Percentiles rank a stretch among this genome's conserved stretches.
Conservation (phyloP, 208 protist genomes). For the Trypanosoma lewisi region DNA sequence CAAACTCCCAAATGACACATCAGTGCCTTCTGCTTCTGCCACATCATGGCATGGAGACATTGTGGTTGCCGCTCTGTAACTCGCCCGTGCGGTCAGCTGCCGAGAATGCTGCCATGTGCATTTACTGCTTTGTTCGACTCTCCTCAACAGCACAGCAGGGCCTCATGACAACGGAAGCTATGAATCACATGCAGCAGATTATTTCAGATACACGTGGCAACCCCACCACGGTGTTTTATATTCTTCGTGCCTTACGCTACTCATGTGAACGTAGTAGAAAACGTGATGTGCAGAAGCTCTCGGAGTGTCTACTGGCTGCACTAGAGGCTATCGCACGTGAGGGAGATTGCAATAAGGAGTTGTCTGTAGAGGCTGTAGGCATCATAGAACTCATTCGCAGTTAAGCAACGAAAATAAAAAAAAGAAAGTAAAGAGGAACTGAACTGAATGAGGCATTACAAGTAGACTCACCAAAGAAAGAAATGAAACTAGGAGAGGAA, state of each 20-base stretch:
- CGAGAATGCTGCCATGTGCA: conserved; percentile 45
- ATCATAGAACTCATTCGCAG: conserved; percentile 17
- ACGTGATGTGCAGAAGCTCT: conserved; percentile 15
- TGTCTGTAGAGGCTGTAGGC: conserved; percentile 15
- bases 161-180: conserved; percentile 34
- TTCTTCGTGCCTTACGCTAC: conserved; percentile 48
- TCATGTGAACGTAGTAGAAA: conserved; percentile 27
- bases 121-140: conserved; percentile 44
- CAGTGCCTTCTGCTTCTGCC: conserved; percentile 40
- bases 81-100: conserved; percentile 23
- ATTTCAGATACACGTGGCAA: conserved; percentile 23
- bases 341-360: conserved; percentile 2
- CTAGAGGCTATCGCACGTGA: conserved; percentile 19
- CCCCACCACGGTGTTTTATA: conserved; percentile 30
- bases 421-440: neutral
- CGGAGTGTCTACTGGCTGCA: neutral
- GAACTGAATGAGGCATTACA: neutral
- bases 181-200: conserved; percentile 26
- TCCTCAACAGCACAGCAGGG: conserved; percentile 39
- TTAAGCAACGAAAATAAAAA: neutral
- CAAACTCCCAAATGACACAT: conserved; percentile 30
- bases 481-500: no score
- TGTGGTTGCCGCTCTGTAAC: conserved; percentile 58
- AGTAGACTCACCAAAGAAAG: conserved; percentile 3
- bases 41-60: conserved; percentile 30